These are phyloP conservation scores for Tylopilus cervinicoccineus DNA, from an alignment of 768 basidiomycete species.

Conservation along the genomic window DNA sequence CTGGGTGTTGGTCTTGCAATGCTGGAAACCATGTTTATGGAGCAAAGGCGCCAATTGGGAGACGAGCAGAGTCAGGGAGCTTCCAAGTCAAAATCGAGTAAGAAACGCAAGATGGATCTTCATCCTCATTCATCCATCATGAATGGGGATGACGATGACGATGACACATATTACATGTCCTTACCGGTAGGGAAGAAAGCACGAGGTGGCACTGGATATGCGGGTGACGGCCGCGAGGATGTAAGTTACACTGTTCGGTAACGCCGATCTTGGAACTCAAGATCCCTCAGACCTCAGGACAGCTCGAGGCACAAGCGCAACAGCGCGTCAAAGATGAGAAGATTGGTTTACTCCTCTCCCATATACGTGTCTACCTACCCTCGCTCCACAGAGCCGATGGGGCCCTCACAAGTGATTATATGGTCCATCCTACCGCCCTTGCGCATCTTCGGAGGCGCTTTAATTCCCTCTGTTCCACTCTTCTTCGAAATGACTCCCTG, in stretches of 20 bases:
- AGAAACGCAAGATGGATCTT: constrained; percentile 39
- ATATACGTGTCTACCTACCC: constrained; percentile 82
- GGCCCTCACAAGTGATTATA: constrained; percentile 80
- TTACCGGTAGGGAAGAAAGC: constrained; percentile 54
- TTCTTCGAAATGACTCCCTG: constrained; percentile 88
- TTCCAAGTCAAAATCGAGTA: constrained; percentile 32
- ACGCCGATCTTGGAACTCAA: constrained; percentile 5
- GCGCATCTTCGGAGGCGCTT: constrained; percentile 90
- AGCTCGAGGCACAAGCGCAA: constrained; percentile 68
- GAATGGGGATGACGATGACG: constrained; percentile 51
- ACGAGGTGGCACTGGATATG: constrained; percentile 85
- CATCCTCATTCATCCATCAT: constrained; percentile 15
- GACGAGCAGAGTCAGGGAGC: constrained; percentile 24
- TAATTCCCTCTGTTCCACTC: constrained; percentile 80
- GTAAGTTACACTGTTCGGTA: constrained; percentile 42
- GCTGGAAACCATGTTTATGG: constrained; percentile 70
- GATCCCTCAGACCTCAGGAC: constrained; percentile 67
- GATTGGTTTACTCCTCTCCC: constrained; percentile 61
- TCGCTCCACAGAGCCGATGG: constrained; percentile 73
- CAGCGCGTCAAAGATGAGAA: constrained; percentile 73
- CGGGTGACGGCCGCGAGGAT: constrained; percentile 79
- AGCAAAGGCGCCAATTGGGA: constrained; percentile 41
- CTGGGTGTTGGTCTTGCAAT: constrained; percentile 88
- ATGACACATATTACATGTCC: constrained; percentile 43
- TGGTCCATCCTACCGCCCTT: constrained; percentile 87